These are phyloP conservation scores for Pogostemon cablin DNA, from an alignment of 257 asterid species.

Conservation along the genomic window DNA sequence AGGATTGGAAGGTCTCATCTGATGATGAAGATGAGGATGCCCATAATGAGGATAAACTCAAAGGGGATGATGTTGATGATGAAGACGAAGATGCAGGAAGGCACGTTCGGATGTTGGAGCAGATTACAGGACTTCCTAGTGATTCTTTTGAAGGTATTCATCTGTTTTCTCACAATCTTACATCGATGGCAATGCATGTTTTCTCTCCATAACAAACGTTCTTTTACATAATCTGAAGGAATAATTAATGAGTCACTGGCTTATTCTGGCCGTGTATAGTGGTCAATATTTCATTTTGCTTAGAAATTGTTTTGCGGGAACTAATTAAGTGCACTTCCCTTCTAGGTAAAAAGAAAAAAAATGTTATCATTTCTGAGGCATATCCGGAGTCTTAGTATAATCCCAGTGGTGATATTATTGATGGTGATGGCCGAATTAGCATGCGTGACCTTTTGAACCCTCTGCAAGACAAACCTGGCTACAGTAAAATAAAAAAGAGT, in stretches of 20 bases:
- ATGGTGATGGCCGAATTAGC: conserved; percentile 71
- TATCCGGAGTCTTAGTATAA: conserved; percentile 92
- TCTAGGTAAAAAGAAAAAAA: conserved; percentile 65
- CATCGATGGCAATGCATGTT: background rate
- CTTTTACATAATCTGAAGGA: too few species aligned
- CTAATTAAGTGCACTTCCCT: conserved; percentile 12
- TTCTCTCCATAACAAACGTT: background rate
- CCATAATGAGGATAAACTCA: conserved; percentile 39
- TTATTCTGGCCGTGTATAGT: background rate
- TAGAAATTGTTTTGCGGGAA: conserved; percentile 15
- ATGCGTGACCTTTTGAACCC: conserved; percentile 75
- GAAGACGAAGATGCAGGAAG: conserved; percentile 53
- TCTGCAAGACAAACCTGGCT: conserved; percentile 60
- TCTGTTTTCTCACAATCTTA: background rate
- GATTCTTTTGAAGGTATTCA: conserved; percentile 71
- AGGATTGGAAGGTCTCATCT: conserved; percentile 81
- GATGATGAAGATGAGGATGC: conserved; percentile 67
- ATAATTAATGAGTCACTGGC: conserved; percentile 5
- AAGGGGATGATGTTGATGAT: conserved; percentile 32
- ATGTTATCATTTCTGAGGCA: conserved; percentile 63
- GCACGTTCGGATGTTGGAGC: conserved; percentile 77
- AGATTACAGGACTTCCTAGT: conserved; percentile 77
- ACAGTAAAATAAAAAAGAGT: conserved; percentile 58
- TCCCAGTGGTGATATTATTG: conserved; percentile 73
- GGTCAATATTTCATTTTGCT: background rate